phyloP scores from a whole-genome alignment of 805 yeast species.

The Clavispora carvajalis region DNA sequence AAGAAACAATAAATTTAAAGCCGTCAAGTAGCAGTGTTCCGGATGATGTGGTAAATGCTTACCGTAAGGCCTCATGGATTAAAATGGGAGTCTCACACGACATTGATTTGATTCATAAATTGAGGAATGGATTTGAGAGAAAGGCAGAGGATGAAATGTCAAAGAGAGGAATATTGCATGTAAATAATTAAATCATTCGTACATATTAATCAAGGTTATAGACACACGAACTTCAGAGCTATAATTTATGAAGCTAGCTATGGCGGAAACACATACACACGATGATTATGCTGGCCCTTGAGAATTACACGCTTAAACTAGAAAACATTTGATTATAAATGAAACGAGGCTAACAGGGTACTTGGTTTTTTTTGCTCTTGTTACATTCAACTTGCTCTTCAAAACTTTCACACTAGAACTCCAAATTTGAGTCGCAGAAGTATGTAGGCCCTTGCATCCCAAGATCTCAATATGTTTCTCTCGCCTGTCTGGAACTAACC shows the following conservation, averaged over 20 bases:
- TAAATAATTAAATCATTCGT: slow-evolving; percentile 1
- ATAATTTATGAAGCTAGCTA: too few species aligned
- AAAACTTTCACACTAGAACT: too few species aligned
- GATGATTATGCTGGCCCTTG: too few species aligned
- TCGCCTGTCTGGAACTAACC: not conserved
- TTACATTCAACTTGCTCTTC: too few species aligned
- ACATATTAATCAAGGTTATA: not conserved
- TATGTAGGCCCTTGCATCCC: not conserved
- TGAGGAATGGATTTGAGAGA: slow-evolving; percentile 8
- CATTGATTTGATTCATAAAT: slow-evolving; percentile 5
- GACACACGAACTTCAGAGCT: too few species aligned
- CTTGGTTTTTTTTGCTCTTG: too few species aligned
- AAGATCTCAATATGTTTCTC: not conserved
- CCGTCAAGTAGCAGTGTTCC: slow-evolving; percentile 2
- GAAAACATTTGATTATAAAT: too few species aligned
- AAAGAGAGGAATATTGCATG: slow-evolving; percentile 2
- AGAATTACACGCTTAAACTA: too few species aligned
- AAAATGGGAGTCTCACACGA: slow-evolving; percentile 8
- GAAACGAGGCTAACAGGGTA: too few species aligned
- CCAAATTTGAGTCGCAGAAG: too few species aligned
- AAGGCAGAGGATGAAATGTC: slow-evolving; percentile 7
- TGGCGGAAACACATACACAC: too few species aligned
- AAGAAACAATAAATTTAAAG: not conserved
- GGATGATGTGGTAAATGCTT: slow-evolving; percentile 2
- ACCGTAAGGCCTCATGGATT: slow-evolving; percentile 3